Base-by-base conservation (phyloP, 495 filamentous ascomycete genomes). In the Choiromyces venosus region DNA sequence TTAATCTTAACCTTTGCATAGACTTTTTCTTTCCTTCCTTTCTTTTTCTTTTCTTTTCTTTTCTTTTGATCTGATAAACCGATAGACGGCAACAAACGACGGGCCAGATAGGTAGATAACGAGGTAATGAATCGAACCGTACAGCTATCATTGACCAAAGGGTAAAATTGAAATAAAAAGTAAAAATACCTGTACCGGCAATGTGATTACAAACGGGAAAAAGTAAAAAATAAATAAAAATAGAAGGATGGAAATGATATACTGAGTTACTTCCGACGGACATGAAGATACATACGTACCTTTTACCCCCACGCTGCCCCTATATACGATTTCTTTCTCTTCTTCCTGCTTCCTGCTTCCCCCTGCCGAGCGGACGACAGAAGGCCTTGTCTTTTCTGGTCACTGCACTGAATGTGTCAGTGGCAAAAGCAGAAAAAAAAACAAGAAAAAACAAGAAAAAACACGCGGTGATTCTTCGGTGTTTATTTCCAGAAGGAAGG, bases 1-100 rank as follows among this genome's bases (percentile, higher is more conserved):
- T 72, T 77, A 64, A 75, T 76, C 69, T 77, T 72, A 77, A 70
- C 75, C 71, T 61, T 61, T 61, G 52, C 52, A 61, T 61, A 61
- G 52, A 61, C 52, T 61, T 61, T 16, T 61, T 33, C n/a, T n/a
- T n/a, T n/a, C n/a, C n/a, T n/a, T n/a, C n/a, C n/a, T n/a, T n/a
- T n/a, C n/a, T 33, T 16, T 61, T 56, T 16, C 18, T 12, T 52
- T 25, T 2, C 6, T 52, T 52, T 52, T 52, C 4, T 0, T 52
- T n/a, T n/a, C 10, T n/a, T 52, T 29, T 16, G 52, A 61, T 61
- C 52, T 29, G 52, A 61, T 61, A 61, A 61, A 12, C 3, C 52
- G 2, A 29, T 10, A n/a, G 8, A 29, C 52, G 21, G n/a, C n/a
- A n/a, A n/a, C n/a, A n/a, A n/a, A 52, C 25, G 10, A 61, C 25